A percentile compares a stretch with the other conserved stretches of the same genome.
Evolutionary conservation across 2,329 filamentous ascomycete genomes (phyloP).

Genomic region (Colletotrichum sp.): DNA sequence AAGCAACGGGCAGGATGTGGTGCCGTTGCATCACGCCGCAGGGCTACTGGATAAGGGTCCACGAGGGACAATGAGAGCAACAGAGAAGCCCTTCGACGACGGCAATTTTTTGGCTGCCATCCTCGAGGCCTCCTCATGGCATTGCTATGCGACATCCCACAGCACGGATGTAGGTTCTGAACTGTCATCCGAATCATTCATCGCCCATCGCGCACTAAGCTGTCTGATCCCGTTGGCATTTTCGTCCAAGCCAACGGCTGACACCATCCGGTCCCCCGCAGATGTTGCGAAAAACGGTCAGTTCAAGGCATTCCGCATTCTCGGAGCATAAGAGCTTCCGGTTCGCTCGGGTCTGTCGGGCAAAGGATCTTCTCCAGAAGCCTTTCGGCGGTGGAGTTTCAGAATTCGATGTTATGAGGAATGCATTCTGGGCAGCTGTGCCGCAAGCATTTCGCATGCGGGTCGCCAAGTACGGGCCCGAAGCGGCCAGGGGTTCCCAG

Average conservation of each 20-base stretch:
- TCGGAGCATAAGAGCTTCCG: background rate
- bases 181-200: background rate
- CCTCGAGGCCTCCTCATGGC: background rate
- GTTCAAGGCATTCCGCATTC: background rate
- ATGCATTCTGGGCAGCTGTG: constrained; percentile 6
- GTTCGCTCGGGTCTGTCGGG: background rate
- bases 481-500: background rate
- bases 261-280: background rate
- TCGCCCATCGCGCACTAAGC: background rate
- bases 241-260: background rate
- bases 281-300: background rate
- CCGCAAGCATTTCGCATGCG: constrained; percentile 5
- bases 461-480: background rate
- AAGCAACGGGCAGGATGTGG: background rate
- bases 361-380: background rate
- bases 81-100: background rate
- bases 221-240: background rate
- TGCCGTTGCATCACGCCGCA: background rate
- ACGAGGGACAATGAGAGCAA: background rate
- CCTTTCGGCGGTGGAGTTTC: background rate
- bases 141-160: background rate
- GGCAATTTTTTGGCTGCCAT: background rate
- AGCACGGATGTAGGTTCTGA: background rate
- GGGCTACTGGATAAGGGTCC: background rate
- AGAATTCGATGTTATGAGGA: constrained; percentile 6